Evolutionary conservation across 169 alveolate genomes (phyloP).

Genomic region (Plasmodium coatneyi): DNA sequence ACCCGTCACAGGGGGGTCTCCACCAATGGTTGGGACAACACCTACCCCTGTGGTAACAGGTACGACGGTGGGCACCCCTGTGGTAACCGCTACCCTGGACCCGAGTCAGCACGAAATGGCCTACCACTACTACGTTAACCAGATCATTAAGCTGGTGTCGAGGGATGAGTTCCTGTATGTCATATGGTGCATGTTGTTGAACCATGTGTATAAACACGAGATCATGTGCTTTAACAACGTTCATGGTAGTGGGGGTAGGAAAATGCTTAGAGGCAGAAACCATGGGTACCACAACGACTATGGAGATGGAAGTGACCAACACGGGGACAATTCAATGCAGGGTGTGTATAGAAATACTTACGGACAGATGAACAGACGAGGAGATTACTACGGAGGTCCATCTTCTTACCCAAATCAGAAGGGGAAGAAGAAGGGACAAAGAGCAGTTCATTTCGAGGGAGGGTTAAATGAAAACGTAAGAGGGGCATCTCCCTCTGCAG

Average conservation of each 20-base stretch:
- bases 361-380: background rate
- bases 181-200: constrained; percentile 46
- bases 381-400: background rate
- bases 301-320: background rate
- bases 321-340: background rate
- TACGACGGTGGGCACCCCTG: background rate
- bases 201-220: constrained; percentile 49
- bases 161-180: constrained; percentile 55
- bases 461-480: background rate
- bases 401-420: background rate
- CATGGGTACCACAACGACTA: background rate
- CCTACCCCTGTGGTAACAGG: background rate
- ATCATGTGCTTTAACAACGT: constrained; percentile 42
- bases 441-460: background rate
- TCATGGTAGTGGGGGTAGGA: background rate
- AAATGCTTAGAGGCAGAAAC: background rate
- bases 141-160: constrained; percentile 28
- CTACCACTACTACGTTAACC: constrained; percentile 37
- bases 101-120: constrained; percentile 13
- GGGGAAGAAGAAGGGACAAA: background rate
- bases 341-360: background rate
- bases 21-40: too few relatives aligned
- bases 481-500: background rate
- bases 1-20: background rate
- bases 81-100: background rate